Base-by-base conservation (phyloP, 2,329 filamentous ascomycete species). In the Colletotrichum gloeosporioides region DNA sequence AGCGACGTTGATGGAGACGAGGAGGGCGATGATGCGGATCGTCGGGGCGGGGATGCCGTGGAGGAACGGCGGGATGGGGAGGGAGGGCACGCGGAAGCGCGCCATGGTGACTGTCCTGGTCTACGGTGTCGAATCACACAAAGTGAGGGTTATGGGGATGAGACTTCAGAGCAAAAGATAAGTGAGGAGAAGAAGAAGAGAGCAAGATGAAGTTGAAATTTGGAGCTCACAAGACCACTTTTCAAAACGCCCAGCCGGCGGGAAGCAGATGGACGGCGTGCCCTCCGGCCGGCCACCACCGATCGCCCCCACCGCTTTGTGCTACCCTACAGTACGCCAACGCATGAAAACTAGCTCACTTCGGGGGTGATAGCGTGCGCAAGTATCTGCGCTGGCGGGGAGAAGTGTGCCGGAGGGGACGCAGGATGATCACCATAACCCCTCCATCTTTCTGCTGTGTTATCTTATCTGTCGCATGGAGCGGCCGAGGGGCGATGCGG, bases 1-100 rank as follows among this genome's bases (percentile, higher is more conserved):
- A 15, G 90, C 3, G 69, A 87, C 78, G 83, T 94, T 93, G 79
- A 89, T 81, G 55, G 84, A 13, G 12, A 90, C 78, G 63, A 93
- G 85, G 27, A 88, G 79, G 25, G 82, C 76, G 75, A 93, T 93
- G 66, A 92, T 88, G 63, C 84, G 83, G 66, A 91, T 73, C 0
- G 84, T 83, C 8, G 83, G 80, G 8, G 76, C 67, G 1, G 84
- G 85, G 32, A 86, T 73, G 22, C 74, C 79, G 2, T 77, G 75
- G 68, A 86, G 79, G 68, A 76, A 72, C 13, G 77, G 76, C 13
- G 83, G 83, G n/a, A 83, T 73, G 15, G 75, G 79, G 62, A 81
- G 71, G 15, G 70, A 64, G 3, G 72, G 76, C 61, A 78, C 64
- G 65, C 64, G 69, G 69, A 76, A 75, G 63, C 73, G 76, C 62